Percentiles rank a stretch among this genome's conserved stretches.
These are phyloP conservation scores for Didymellaceae sp. DNA, from an alignment of 2,329 filamentous ascomycete species.

Conservation along the genomic window DNA sequence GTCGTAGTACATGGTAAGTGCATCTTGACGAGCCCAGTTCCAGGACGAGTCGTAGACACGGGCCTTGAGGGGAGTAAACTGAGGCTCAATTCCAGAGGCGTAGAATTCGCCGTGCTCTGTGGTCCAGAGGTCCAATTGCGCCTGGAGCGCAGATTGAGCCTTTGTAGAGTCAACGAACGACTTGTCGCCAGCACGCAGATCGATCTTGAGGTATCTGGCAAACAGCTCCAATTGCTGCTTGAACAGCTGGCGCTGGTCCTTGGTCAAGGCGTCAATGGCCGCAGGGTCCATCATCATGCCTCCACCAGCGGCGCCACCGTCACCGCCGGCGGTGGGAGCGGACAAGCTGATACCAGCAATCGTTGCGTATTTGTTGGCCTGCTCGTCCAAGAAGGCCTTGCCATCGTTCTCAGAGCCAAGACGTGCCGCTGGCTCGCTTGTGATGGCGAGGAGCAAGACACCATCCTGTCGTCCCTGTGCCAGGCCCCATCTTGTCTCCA, in stretches of 20 bases:
- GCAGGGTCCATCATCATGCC: conserved; percentile 99
- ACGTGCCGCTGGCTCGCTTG: conserved; percentile 88
- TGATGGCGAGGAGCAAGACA: conserved; percentile 84
- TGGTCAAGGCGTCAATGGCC: conserved; percentile 93
- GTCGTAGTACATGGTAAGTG: conserved; percentile 98
- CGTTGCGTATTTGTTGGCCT: conserved; percentile 86
- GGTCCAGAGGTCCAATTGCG: conserved; percentile 93
- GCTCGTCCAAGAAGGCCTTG: conserved; percentile 88
- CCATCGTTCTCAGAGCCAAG: conserved; percentile 89
- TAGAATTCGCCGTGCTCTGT: conserved; percentile 97
- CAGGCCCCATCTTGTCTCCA: conserved; percentile 93
- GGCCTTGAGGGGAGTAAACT: conserved; percentile 92
- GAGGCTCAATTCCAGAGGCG: conserved; percentile 89
- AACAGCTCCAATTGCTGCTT: conserved; percentile 98
- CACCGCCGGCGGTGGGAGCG: conserved; percentile 72
- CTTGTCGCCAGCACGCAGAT: conserved; percentile 95
- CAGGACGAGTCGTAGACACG: conserved; percentile 97
- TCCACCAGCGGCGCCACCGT: conserved; percentile 71
- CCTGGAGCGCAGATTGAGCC: conserved; percentile 85
- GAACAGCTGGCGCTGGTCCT: conserved; percentile 94
- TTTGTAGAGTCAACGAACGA: conserved; percentile 84
- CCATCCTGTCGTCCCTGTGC: conserved; percentile 88
- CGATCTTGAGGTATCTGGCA: conserved; percentile 95
- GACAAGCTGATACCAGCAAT: conserved; percentile 84
- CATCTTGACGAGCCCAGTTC: conserved; percentile 99